Evolutionary conservation across 345 rosid genomes (phyloP).

Genomic region (Noccaea caerulescens): DNA sequence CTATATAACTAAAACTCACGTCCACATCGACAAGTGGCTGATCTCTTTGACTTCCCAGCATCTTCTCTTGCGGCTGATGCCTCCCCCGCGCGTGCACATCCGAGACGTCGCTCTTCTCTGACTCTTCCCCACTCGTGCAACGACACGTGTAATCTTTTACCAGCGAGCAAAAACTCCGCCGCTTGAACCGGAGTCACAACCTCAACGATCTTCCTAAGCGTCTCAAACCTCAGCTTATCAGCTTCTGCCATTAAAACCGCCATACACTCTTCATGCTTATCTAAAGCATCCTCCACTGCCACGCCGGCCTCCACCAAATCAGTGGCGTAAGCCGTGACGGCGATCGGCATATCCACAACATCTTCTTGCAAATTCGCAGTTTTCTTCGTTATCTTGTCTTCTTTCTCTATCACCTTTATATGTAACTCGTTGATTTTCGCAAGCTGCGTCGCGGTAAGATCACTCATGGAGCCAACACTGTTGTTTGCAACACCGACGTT

Average conservation of each 20-base stretch:
- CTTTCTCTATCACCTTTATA: constrained; percentile 35
- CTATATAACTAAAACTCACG: background rate
- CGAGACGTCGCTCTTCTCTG: constrained; percentile 42
- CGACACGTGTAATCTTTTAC: constrained; percentile 50
- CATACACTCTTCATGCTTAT: constrained; percentile 40
- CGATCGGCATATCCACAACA: constrained; percentile 49
- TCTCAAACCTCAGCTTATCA: constrained; percentile 48
- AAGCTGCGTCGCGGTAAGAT: constrained; percentile 43
- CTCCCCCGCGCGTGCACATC: constrained; percentile 21
- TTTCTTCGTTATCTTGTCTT: constrained; percentile 43
- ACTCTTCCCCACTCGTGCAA: constrained; percentile 51
- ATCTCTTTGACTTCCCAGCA: constrained; percentile 3
- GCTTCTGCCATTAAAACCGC: constrained; percentile 43
- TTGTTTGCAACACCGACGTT: background rate
- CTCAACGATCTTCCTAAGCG: constrained; percentile 40
- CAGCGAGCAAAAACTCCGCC: constrained; percentile 48
- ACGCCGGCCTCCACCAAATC: background rate
- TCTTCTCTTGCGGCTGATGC: constrained; percentile 2
- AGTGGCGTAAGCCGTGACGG: constrained; percentile 24
- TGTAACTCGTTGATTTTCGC: constrained; percentile 44
- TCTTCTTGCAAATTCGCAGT: constrained; percentile 55
- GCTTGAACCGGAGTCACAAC: constrained; percentile 51
- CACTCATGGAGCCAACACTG: constrained; percentile 27
- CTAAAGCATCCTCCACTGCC: constrained; percentile 39
- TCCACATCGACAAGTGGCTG: constrained; percentile 25